Evolutionary conservation across 148 eudicot species (phyloP), one percentile per base, ranked within the genome.

Genomic region (Arctostaphylos glauca): DNA sequence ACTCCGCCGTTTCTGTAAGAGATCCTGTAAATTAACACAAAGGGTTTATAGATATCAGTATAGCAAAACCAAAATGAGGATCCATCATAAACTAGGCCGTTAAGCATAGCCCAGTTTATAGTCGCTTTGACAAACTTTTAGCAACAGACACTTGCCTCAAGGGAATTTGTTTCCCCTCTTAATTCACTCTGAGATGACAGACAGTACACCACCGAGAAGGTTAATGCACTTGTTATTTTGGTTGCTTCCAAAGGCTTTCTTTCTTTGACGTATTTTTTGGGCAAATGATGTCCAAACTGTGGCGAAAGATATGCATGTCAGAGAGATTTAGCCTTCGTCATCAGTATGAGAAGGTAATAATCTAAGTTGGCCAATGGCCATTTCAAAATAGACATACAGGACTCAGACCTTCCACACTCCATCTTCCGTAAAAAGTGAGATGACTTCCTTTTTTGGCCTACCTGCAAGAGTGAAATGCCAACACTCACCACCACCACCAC

Each of bases 1-100:
- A 95, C 93, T 78, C 90, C 93, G 10, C 88, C 90, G 3, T 83
- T 92, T 77, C 93, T 93, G 52, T 88, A 95, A 53, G 87, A 81
- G 41, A 76, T 84, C 89, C 97, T 93, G 92, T 82, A 84, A 23
- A n/a, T n/a, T n/a, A n/a, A n/a, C n/a, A n/a, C n/a, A n/a, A n/a
- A n/a, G n/a, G n/a, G n/a, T n/a, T n/a, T n/a, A n/a, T n/a, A n/a
- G n/a, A n/a, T n/a, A n/a, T n/a, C n/a, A 19, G 60, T 41, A 54
- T 50, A 9, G 77, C 53, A 48, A 18, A 44, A 74, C 54, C 12
- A 18, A n/a, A 74, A 47, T 6, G 12, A 43, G 16, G 6, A 41
- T 72, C 16, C 72, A 41, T 70, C 19, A 15, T 38, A 70, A 6
- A 41, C 19, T 41, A 31, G 74, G 74, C 47, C 48, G 19, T n/a